Evolutionary conservation across 176 grass and related monocot species (phyloP).

Genomic region (Tillandsia fasciculata): DNA sequence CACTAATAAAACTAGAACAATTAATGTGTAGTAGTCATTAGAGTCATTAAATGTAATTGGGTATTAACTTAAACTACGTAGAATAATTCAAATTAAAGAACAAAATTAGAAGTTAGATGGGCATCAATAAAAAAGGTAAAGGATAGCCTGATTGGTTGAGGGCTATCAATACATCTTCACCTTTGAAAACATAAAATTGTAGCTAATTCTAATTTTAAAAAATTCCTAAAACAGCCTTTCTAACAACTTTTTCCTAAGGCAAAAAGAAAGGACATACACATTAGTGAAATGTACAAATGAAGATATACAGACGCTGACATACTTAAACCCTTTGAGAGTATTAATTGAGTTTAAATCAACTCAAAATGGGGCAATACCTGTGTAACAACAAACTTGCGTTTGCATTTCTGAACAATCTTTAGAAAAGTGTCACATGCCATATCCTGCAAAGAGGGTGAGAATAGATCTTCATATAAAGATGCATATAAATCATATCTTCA

Average conservation of each 20-base stretch:
- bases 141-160: no score
- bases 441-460: slow-evolving; percentile 45
- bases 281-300: neutral
- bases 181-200: neutral
- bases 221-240: neutral
- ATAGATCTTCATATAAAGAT: neutral
- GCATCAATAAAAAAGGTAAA: no score
- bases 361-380: slow-evolving; percentile 40
- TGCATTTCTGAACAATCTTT: slow-evolving; percentile 99
- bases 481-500: neutral
- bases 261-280: neutral
- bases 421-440: slow-evolving; percentile 99
- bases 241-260: neutral
- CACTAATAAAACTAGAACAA: no score
- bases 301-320: neutral
- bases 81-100: no score
- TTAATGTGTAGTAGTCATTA: no score
- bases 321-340: neutral
- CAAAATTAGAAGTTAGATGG: no score
- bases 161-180: no score
- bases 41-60: no score
- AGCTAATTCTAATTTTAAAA: neutral
- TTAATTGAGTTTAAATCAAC: neutral
- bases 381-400: slow-evolving; percentile 91
- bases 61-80: no score